Conservation (phyloP, 2,329 filamentous ascomycete genomes). For the Parascedosporium putredinis region DNA sequence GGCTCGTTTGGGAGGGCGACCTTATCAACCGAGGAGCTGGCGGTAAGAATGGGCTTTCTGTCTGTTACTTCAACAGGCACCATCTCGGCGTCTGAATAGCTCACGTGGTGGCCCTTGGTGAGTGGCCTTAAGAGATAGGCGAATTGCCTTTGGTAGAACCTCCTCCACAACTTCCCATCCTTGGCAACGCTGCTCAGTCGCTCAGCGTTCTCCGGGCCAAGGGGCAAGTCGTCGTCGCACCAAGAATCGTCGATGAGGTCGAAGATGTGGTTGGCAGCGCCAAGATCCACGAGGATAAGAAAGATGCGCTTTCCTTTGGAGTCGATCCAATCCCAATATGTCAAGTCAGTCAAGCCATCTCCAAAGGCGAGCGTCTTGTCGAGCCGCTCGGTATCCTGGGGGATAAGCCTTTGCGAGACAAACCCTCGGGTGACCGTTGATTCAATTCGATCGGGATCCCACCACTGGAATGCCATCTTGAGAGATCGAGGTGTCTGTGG, state of each 20-base stretch:
- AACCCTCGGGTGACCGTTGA: slow-evolving; percentile 58
- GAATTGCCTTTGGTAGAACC: slow-evolving; percentile 62
- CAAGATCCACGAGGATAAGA: slow-evolving; percentile 59
- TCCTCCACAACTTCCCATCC: slow-evolving; percentile 54
- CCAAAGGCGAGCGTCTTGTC: slow-evolving; percentile 56
- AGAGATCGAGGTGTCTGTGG: too few relatives aligned
- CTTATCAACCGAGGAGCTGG: slow-evolving; percentile 36
- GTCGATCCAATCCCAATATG: slow-evolving; percentile 70
- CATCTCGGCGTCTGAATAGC: slow-evolving; percentile 57
- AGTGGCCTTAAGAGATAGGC: slow-evolving; percentile 58
- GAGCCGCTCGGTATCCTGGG: slow-evolving; percentile 52
- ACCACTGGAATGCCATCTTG: slow-evolving; percentile 43
- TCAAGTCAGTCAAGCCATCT: slow-evolving; percentile 56
- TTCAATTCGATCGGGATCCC: slow-evolving; percentile 60
- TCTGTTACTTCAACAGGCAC: slow-evolving; percentile 60
- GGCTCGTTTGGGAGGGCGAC: slow-evolving; percentile 54
- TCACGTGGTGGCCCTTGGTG: slow-evolving; percentile 47
- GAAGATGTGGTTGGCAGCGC: slow-evolving; percentile 64
- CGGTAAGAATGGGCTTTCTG: slow-evolving; percentile 34
- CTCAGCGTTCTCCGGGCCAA: slow-evolving; percentile 54
- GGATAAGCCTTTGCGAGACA: slow-evolving; percentile 52
- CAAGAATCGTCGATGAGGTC: slow-evolving; percentile 64
- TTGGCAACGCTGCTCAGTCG: slow-evolving; percentile 50
- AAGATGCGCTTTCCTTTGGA: slow-evolving; percentile 60
- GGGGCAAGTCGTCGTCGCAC: slow-evolving; percentile 66